These are phyloP conservation scores for Lactifluus volemus DNA, from an alignment of 768 basidiomycete genomes.

Conservation along the genomic window DNA sequence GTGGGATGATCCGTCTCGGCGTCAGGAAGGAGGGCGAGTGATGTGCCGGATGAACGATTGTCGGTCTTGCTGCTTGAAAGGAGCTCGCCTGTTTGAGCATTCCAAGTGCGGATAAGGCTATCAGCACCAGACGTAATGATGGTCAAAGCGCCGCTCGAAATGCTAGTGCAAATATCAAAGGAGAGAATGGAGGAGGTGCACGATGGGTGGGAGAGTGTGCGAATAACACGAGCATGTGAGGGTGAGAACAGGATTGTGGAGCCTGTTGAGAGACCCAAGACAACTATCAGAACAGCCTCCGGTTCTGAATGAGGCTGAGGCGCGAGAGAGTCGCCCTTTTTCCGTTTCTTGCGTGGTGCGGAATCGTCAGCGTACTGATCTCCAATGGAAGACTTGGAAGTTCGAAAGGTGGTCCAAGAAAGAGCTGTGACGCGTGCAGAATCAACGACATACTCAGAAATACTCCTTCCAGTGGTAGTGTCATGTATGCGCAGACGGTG, in stretches of 20 bases:
- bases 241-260: constrained; percentile 54
- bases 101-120: constrained; percentile 49
- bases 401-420: constrained; percentile 39
- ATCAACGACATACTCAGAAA: constrained; percentile 51
- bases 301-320: constrained; percentile 22
- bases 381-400: constrained; percentile 21
- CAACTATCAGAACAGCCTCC: constrained; percentile 35
- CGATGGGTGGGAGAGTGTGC: constrained; percentile 46
- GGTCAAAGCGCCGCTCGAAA: constrained; percentile 25
- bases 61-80: constrained; percentile 47
- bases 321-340: constrained; percentile 32
- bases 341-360: constrained; percentile 47
- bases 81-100: constrained; percentile 40
- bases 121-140: constrained; percentile 55
- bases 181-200: constrained; percentile 47
- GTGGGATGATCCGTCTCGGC: constrained; percentile 28
- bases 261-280: constrained; percentile 55
- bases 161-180: constrained; percentile 30
- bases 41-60: constrained; percentile 50
- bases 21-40: constrained; percentile 37
- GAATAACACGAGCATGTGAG: constrained; percentile 44
- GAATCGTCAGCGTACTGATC: constrained; percentile 22
- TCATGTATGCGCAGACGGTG: constrained; percentile 61
- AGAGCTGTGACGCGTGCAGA: constrained; percentile 46
- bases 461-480: constrained; percentile 42